Evolutionary conservation across 192 early-diverging fungal species (phyloP).

Genomic region (Entomortierella parvispora): DNA sequence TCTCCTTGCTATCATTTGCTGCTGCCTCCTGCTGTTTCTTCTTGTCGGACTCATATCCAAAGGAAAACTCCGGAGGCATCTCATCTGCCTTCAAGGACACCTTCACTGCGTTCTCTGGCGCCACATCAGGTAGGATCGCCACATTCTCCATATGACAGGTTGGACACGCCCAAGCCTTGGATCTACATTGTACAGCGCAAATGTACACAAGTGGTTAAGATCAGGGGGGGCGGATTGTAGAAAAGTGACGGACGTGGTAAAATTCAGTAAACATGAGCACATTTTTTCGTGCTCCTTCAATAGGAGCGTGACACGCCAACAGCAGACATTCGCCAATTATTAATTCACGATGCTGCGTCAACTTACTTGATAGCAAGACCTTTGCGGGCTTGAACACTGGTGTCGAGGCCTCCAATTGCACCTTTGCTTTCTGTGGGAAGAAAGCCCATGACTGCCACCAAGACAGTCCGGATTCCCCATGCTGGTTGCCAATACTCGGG

Average conservation of each 20-base stretch:
- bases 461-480: slow-evolving; percentile 94
- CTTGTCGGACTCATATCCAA: slow-evolving; percentile 46
- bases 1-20: no score
- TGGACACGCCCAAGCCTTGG: slow-evolving; percentile 50
- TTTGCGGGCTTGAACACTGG: slow-evolving; percentile 71
- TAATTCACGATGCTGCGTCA: neutral
- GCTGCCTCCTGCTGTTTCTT: slow-evolving; percentile 19
- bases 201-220: neutral
- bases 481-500: slow-evolving; percentile 97
- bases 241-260: no score
- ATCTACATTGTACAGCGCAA: slow-evolving; percentile 25
- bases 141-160: slow-evolving; percentile 46
- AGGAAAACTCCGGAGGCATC: slow-evolving; percentile 52
- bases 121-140: slow-evolving; percentile 48
- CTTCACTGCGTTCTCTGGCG: slow-evolving; percentile 43
- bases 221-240: neutral
- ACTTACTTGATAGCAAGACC: slow-evolving; percentile 66
- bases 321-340: no score
- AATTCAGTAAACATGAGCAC: no score
- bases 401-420: slow-evolving; percentile 84
- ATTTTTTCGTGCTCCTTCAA: neutral
- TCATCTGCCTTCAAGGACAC: slow-evolving; percentile 38
- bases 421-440: slow-evolving; percentile 87
- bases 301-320: neutral
- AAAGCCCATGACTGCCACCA: slow-evolving; percentile 89